phyloP scores from a whole-genome alignment of 768 basidiomycete genomes.

The Tubosaeta sp. region DNA sequence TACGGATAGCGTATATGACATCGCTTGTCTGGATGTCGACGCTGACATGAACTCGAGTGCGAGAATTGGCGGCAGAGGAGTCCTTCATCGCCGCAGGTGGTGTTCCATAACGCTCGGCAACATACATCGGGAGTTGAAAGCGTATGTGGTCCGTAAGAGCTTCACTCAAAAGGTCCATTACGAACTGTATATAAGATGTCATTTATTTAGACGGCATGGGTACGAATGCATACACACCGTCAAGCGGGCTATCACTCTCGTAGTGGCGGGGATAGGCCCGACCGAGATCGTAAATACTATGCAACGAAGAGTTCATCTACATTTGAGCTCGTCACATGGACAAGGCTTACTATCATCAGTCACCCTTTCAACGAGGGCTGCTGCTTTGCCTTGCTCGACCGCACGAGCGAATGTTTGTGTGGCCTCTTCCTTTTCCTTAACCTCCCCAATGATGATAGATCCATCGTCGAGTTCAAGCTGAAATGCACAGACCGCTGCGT shows the following conservation, averaged over 20 bases:
- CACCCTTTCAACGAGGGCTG: conserved; percentile 47
- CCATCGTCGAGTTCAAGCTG: conserved; percentile 44
- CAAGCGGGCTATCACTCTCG: conserved; percentile 38
- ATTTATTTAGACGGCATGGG: not conserved
- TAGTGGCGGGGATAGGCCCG: conserved; percentile 44
- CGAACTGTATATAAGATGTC: conserved; percentile 34
- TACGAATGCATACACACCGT: conserved; percentile 33
- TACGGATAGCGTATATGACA: conserved; percentile 35
- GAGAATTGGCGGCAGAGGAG: conserved; percentile 25
- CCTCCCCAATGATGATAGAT: conserved; percentile 39
- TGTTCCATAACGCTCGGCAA: conserved; percentile 52
- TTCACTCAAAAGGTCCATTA: conserved; percentile 51
- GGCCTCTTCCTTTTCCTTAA: conserved; percentile 47
- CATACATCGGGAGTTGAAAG: conserved; percentile 48
- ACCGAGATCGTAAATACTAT: conserved; percentile 57
- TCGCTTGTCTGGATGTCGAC: conserved; percentile 50
- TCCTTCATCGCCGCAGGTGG: conserved; percentile 36
- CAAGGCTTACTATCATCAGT: conserved; percentile 46
- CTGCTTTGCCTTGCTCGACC: conserved; percentile 33
- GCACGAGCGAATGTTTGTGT: conserved; percentile 38
- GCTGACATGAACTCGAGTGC: conserved; percentile 38
- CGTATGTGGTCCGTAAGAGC: conserved; percentile 45
- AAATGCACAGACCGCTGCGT: conserved; percentile 53
- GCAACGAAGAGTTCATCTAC: not conserved
- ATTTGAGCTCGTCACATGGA: not conserved